A percentile compares a stretch with the other conserved stretches of the same genome.
Conservation (phyloP, 1,284 basidiomycete genomes). For the Erythrobasidium hasegawianum region DNA sequence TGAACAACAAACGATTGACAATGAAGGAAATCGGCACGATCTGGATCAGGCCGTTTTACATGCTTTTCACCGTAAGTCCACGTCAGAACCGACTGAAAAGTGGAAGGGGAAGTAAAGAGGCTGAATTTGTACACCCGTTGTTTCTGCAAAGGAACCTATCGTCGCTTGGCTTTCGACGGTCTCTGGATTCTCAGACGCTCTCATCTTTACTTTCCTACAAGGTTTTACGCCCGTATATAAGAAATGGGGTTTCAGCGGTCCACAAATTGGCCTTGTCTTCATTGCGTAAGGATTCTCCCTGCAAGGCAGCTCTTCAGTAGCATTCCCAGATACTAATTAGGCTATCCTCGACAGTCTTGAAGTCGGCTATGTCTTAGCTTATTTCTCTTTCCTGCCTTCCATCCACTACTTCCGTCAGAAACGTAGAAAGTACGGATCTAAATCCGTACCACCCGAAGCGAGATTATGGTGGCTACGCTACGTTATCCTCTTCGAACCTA, state of each 20-base stretch:
- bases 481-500: slow-evolving; percentile 49
- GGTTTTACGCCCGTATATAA: slow-evolving; percentile 50
- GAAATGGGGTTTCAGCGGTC: slow-evolving; percentile 50
- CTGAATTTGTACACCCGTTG: too few species aligned
- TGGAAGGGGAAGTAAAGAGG: too few species aligned
- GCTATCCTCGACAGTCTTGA: slow-evolving; percentile 42
- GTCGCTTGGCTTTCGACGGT: slow-evolving; percentile 51
- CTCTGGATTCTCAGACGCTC: slow-evolving; percentile 50
- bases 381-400: slow-evolving; percentile 48
- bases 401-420: slow-evolving; percentile 39
- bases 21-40: slow-evolving; percentile 48
- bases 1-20: slow-evolving; percentile 48
- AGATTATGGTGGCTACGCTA: slow-evolving; percentile 50
- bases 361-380: slow-evolving; percentile 51
- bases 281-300: slow-evolving; percentile 43
- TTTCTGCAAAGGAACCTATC: slow-evolving; percentile 52
- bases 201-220: slow-evolving; percentile 51
- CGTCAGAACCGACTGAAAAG: too few species aligned
- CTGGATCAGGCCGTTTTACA: slow-evolving; percentile 40
- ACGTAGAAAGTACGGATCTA: neutral
- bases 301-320: too few species aligned
- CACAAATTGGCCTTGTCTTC: slow-evolving; percentile 49
- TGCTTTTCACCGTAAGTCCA: neutral
- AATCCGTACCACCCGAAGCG: slow-evolving; percentile 24
- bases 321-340: too few species aligned